phyloP scores from a whole-genome alignment of 2,329 filamentous ascomycete genomes.

The Pyricularia sp. region DNA sequence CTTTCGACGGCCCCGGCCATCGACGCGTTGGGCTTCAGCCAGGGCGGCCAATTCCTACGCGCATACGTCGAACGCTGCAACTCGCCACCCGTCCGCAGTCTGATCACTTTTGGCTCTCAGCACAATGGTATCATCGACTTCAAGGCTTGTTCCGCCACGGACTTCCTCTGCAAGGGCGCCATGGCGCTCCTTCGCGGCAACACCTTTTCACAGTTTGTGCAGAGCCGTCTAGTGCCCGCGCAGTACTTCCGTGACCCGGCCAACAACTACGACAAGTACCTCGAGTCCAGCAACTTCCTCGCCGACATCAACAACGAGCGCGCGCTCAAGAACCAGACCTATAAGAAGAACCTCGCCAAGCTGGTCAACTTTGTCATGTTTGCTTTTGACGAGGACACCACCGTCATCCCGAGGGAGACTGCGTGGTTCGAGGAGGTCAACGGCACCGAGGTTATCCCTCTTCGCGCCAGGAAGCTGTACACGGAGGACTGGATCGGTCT shows the following conservation, averaged over 20 bases:
- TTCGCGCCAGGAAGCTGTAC: slow-evolving; percentile 67
- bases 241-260: slow-evolving; percentile 81
- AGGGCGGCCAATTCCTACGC: slow-evolving; percentile 93
- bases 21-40: slow-evolving; percentile 89
- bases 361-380: slow-evolving; percentile 81
- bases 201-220: slow-evolving; percentile 71
- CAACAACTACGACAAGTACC: slow-evolving; percentile 57
- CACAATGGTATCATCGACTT: slow-evolving; percentile 90
- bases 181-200: slow-evolving; percentile 70
- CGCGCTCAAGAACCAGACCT: slow-evolving; percentile 59
- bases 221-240: slow-evolving; percentile 74
- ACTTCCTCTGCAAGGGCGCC: slow-evolving; percentile 75
- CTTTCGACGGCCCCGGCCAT: slow-evolving; percentile 73
- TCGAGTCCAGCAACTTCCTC: slow-evolving; percentile 76
- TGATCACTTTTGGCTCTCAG: slow-evolving; percentile 84
- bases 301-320: slow-evolving; percentile 97
- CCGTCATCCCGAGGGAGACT: slow-evolving; percentile 82
- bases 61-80: slow-evolving; percentile 87
- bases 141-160: slow-evolving; percentile 57
- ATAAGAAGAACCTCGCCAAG: slow-evolving; percentile 58
- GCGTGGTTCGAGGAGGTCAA: slow-evolving; percentile 88
- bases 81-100: slow-evolving; percentile 59
- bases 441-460: slow-evolving; percentile 52
- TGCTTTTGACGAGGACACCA: slow-evolving; percentile 77
- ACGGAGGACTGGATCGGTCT: slow-evolving; percentile 91